These are phyloP conservation scores for Geotrichum fermentans DNA, from an alignment of 1,139 yeast genomes.

Conservation along the genomic window DNA sequence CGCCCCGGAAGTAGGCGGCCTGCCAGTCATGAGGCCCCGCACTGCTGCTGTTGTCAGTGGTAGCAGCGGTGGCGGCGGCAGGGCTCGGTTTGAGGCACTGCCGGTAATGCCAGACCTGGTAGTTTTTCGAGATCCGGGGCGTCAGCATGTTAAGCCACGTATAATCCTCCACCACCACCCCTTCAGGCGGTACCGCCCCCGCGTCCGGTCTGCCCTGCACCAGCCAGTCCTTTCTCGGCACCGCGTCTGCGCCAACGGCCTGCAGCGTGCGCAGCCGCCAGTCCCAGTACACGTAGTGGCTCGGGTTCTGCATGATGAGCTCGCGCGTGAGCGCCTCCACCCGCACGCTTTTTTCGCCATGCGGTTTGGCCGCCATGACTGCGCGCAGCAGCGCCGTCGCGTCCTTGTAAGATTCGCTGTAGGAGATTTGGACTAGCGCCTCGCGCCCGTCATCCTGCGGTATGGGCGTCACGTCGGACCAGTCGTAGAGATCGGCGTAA, in stretches of 20 bases:
- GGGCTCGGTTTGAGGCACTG: too few species aligned
- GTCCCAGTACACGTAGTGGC: conserved; percentile 87
- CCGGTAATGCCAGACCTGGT: conserved; percentile 94
- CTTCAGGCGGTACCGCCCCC: too few species aligned
- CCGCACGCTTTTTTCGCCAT: conserved; percentile 58
- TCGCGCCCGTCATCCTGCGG: conserved; percentile 42
- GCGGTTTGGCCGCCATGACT: conserved; percentile 37
- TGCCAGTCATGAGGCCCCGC: too few species aligned
- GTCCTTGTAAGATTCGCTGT: conserved; percentile 61
- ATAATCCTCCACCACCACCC: conserved; percentile 31
- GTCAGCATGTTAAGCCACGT: conserved; percentile 79
- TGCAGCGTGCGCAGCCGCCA: conserved; percentile 47
- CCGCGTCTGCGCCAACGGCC: conserved; percentile 31
- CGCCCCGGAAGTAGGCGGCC: too few species aligned
- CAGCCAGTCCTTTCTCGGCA: too few species aligned
- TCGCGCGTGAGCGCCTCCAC: conserved; percentile 60
- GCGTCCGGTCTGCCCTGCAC: too few species aligned
- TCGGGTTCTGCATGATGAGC: conserved; percentile 67
- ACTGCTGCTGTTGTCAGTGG: too few species aligned
- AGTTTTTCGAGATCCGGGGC: conserved; percentile 74
- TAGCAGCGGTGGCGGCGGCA: too few species aligned
- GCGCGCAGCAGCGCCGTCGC: conserved; percentile 61
- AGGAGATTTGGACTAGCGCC: conserved; percentile 66
- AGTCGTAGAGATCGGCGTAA: too few species aligned
- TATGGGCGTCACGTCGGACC: conserved; percentile 35